phyloP scores from a whole-genome alignment of 352 stramenopile genomes.

The Phytophthora cryptogea region DNA sequence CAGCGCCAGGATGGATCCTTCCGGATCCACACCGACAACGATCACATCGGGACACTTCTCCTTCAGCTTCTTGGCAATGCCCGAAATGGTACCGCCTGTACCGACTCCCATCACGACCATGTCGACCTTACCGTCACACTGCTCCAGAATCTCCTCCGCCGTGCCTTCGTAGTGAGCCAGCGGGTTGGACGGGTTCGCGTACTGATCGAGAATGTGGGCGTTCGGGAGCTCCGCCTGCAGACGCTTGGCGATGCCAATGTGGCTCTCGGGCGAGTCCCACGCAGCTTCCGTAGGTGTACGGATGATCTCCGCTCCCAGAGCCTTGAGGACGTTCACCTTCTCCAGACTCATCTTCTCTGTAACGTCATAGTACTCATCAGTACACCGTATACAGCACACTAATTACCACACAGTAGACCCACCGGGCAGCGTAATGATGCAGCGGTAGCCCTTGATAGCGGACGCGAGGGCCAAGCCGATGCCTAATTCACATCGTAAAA shows the following conservation, averaged over 20 bases:
- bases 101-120: slow-evolving; percentile 94
- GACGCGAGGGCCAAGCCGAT: slow-evolving; percentile 96
- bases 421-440: slow-evolving; percentile 89
- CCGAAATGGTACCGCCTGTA: slow-evolving; percentile 95
- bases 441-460: slow-evolving; percentile 96
- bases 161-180: slow-evolving; percentile 95
- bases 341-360: slow-evolving; percentile 96
- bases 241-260: slow-evolving; percentile 93
- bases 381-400: neutral
- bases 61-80: slow-evolving; percentile 94
- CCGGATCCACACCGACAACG: slow-evolving; percentile 89
- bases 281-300: slow-evolving; percentile 94
- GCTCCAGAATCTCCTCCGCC: slow-evolving; percentile 92
- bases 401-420: neutral
- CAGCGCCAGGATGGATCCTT: slow-evolving; percentile 93
- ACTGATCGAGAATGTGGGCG: slow-evolving; percentile 96
- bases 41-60: slow-evolving; percentile 86
- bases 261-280: slow-evolving; percentile 94
- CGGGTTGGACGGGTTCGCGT: slow-evolving; percentile 95
- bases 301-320: slow-evolving; percentile 95
- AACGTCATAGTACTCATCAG: neutral
- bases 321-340: slow-evolving; percentile 95
- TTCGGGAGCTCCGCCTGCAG: slow-evolving; percentile 94
- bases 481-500: slow-evolving; percentile 30
- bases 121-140: slow-evolving; percentile 93